Base-by-base conservation (phyloP, 139 green algal genomes). In the Haematococcus lacustris region DNA sequence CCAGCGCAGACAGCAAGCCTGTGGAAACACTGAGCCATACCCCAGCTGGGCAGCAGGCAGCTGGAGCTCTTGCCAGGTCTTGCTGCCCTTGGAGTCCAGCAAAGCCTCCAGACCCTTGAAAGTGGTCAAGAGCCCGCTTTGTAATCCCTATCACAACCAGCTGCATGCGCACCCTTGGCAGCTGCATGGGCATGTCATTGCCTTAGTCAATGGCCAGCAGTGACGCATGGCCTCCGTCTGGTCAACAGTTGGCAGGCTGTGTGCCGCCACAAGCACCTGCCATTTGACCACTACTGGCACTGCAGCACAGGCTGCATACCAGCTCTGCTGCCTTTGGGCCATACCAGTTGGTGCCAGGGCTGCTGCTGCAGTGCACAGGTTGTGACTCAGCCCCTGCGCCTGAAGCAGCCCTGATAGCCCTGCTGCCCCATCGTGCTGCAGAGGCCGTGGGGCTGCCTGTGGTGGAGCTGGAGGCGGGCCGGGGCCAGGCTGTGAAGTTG, bases 391-490 rank as follows among this genome's bases (percentile, higher is more conserved):
- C 13, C 47, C 13, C 13, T 28, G 13, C 21, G 13, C 13, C 21
- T 28, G 47, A 57, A 57, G 47, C 13, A 28, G 30, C 23, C 53
- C 30, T 30, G 4, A 32, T 64, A 7, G 53, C 26, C 23, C 53
- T 64, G 30, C 9, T 64, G 53, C 53, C 53, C 23, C 53, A 53
- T 17, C 43, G 43, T 67, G 6, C 33, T 34, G 50, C 80, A 88
- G 88, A 83, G 26, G 64, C 51, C 6, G 77, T 88, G 38, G 87
- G 87, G 0, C 71, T 94, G 2, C 83, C 75, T 4, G 82, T 76
- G n/a, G 91, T 90, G 66, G 91, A 97, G 38, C 73, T 92, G 33
- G 70, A 85, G 38, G 57, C 75, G 59, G 91, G 91, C 28, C 76
- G 62, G 4, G 91, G 32, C 1, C 35, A 77, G 2, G 63, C 62